Base-by-base conservation (phyloP, 306 rosid genomes). In the Rosa multiflora region DNA sequence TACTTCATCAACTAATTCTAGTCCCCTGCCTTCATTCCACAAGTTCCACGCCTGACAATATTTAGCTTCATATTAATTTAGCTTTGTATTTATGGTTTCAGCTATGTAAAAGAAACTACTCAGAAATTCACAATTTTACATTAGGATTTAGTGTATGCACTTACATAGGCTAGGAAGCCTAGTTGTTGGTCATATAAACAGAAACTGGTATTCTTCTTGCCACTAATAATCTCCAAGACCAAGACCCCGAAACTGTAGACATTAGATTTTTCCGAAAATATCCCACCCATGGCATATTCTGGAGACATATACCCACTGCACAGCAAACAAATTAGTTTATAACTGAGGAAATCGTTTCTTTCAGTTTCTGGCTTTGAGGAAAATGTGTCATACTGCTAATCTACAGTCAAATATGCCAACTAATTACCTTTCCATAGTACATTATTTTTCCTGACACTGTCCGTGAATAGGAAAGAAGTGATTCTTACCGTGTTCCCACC, bases 261-360 rank as follows among this genome's bases (percentile, higher is more conserved):
- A 68, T 86, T 83, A 0, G 83, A 82, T 67, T 86, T 86, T 37
- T 80, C 78, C 0, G 80, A 86, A 62, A 76, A 73, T 10, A 66
- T 67, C 35, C 83, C 78, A 0, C 72, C 49, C 32, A 62, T 52
- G 2, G 81, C 81, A 44, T 82, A 86, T 48, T 86, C 81, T 0
- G 73, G 76, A 40, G 80, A 67, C 35, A 32, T 32, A 32, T 32
- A 32, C 35, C 35, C 35, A 32, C 35, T 32, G 35, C 35, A 32
- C 35, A 32, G 35, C 35, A 32, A 32, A 32, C 35, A 32, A 32
- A 32, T 32, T 32, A 32, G 35, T 32, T 32, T 32, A 32, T 32
- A 32, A 32, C 35, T 32, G 35, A 32, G 35, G 35, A 32, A 32
- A 32, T 2, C 3, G 35, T 32, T 32, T 32, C 35, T 32, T 32